Percentiles rank a stretch among this genome's conserved stretches.
phyloP scores from a whole-genome alignment of 2,329 filamentous ascomycete genomes.

The Aspergillus uvarum region DNA sequence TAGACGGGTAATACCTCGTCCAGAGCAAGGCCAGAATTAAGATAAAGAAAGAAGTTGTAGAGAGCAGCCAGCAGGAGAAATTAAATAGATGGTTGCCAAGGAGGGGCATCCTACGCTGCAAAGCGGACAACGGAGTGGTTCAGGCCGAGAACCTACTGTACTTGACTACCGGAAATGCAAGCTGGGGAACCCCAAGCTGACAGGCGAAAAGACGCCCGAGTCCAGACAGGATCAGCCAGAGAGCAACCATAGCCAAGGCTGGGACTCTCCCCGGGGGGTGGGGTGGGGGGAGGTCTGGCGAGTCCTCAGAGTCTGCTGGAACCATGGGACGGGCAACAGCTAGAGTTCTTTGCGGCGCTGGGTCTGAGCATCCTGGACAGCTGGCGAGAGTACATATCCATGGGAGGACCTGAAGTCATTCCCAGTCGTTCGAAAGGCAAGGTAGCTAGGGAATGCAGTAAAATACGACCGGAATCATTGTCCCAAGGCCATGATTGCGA shows the following conservation, averaged over 20 bases:
- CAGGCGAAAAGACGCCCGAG: slow-evolving; percentile 7
- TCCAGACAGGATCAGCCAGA: slow-evolving; percentile 2
- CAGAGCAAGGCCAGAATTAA: neutral
- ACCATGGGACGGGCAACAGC: slow-evolving; percentile 1
- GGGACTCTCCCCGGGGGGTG: neutral
- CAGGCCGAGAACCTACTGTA: slow-evolving; percentile 1
- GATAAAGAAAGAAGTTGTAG: neutral
- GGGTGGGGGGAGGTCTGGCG: neutral
- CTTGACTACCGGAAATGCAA: neutral
- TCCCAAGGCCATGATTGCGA: neutral
- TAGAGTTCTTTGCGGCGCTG: slow-evolving; percentile 4
- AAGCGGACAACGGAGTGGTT: neutral
- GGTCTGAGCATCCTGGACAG: neutral
- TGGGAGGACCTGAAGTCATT: neutral
- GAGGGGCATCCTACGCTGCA: neutral
- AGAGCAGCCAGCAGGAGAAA: neutral
- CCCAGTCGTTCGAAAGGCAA: neutral
- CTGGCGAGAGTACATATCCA: neutral
- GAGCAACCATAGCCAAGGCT: slow-evolving; percentile 8
- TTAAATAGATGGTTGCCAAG: slow-evolving; percentile 4
- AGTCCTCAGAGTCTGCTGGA: neutral
- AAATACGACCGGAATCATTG: neutral
- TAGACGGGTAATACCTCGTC: neutral
- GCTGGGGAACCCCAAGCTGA: neutral
- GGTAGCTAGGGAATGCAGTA: neutral